Conservation (phyloP, 1,139 yeast species). For the Saccharomycopsis phalli region DNA sequence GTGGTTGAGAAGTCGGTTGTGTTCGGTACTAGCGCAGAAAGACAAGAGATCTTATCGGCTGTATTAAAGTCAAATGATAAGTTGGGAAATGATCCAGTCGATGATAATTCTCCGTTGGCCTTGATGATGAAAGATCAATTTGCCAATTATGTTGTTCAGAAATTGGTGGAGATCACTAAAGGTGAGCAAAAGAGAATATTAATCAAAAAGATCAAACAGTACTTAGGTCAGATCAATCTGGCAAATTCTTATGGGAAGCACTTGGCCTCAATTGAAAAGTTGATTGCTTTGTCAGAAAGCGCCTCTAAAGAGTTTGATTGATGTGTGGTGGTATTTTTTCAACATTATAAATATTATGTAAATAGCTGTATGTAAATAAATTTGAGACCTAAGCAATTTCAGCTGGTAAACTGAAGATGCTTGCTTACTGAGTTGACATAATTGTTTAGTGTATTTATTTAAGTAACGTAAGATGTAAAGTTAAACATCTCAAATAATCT, state of each 20-base stretch:
- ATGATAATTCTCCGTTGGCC: slow-evolving; percentile 57
- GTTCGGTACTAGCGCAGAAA: slow-evolving; percentile 56
- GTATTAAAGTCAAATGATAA: slow-evolving; percentile 29
- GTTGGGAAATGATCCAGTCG: slow-evolving; percentile 33
- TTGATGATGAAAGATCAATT: slow-evolving; percentile 96
- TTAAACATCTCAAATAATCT: slow-evolving; percentile 4
- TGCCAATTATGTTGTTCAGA: slow-evolving; percentile 95
- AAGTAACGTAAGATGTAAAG: slow-evolving; percentile 1
- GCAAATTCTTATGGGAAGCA: slow-evolving; percentile 64
- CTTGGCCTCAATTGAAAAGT: slow-evolving; percentile 76
- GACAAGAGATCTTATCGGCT: slow-evolving; percentile 44
- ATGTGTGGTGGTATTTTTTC: background rate
- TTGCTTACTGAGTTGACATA: background rate
- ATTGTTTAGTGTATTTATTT: background rate
- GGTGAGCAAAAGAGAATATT: slow-evolving; percentile 57
- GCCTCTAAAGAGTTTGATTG: background rate
- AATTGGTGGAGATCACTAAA: slow-evolving; percentile 74
- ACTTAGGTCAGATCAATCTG: slow-evolving; percentile 49
- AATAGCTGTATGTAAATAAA: background rate
- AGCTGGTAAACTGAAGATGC: background rate
- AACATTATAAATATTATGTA: background rate
- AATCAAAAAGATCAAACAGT: slow-evolving; percentile 53
- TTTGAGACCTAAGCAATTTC: background rate
- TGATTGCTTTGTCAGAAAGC: slow-evolving; percentile 34
- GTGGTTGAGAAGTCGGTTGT: slow-evolving; percentile 92